phyloP scores from a whole-genome alignment of 2,329 filamentous ascomycete species.

The Scytalidium lignicola region DNA sequence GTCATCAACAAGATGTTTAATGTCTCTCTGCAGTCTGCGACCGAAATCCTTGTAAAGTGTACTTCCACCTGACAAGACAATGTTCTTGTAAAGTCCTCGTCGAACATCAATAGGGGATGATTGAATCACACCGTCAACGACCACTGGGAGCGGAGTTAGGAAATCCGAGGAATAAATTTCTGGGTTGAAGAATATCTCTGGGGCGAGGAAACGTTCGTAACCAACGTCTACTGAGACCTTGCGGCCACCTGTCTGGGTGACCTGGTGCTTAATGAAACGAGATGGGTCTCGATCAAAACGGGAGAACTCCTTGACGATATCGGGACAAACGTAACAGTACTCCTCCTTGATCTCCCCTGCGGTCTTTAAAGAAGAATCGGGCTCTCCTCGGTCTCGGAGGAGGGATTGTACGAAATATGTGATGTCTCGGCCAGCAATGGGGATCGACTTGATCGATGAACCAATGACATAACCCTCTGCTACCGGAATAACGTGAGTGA shows the following conservation, averaged over 20 bases:
- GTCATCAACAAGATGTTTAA: constrained; percentile 90
- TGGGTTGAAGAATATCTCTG: constrained; percentile 99
- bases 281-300: constrained; percentile 91
- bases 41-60: constrained; percentile 99
- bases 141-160: constrained; percentile 85
- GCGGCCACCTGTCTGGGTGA: constrained; percentile 79
- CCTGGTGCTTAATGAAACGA: constrained; percentile 84
- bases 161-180: constrained; percentile 99
- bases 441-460: constrained; percentile 98
- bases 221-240: constrained; percentile 86
- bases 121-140: constrained; percentile 96
- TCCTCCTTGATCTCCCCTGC: constrained; percentile 98
- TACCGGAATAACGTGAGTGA: constrained; percentile 97
- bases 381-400: constrained; percentile 90
- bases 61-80: constrained; percentile 93
- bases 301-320: constrained; percentile 97
- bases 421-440: constrained; percentile 95
- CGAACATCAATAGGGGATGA: constrained; percentile 96
- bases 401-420: constrained; percentile 98
- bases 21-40: constrained; percentile 90
- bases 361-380: constrained; percentile 94
- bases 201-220: constrained; percentile 95
- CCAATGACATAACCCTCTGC: constrained; percentile 99
- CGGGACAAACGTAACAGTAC: constrained; percentile 96
- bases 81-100: constrained; percentile 98